A percentile compares a stretch with the other conserved stretches of the same genome.
Conservation (phyloP, 2,329 filamentous ascomycete species). For the Cercospora zeae-maydis region DNA sequence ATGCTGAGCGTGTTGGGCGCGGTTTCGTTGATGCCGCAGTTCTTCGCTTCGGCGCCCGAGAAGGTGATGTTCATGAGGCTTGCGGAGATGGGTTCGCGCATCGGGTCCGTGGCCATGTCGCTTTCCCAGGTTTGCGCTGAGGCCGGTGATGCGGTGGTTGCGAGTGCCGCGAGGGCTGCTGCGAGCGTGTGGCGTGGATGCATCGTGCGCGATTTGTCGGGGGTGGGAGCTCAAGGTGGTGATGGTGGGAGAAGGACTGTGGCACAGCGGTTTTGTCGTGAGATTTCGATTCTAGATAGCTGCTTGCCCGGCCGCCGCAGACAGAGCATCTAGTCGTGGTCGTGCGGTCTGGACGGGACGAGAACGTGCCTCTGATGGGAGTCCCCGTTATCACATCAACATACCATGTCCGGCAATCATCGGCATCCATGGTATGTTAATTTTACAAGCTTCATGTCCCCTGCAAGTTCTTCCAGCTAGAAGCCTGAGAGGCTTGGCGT, state of each 20-base stretch:
- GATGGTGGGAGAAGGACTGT: background rate
- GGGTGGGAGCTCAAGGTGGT: background rate
- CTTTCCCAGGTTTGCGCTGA: conserved; percentile 8
- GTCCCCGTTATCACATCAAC: background rate
- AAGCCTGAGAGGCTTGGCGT: background rate
- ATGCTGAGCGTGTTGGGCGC: conserved; percentile 51
- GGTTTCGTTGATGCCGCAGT: conserved; percentile 52
- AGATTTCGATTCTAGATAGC: background rate
- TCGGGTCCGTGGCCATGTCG: conserved; percentile 15
- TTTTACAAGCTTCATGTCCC: conserved; percentile 1
- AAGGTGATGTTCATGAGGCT: conserved; percentile 58
- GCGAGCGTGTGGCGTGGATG: background rate
- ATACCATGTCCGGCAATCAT: conserved; percentile 2
- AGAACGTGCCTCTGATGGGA: background rate
- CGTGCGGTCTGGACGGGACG: background rate
- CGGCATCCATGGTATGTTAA: background rate
- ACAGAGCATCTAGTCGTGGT: too few species aligned
- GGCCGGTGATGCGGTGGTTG: background rate
- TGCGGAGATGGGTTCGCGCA: conserved; percentile 9
- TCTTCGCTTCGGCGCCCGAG: conserved; percentile 47
- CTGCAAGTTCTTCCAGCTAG: background rate
- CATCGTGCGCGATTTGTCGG: background rate
- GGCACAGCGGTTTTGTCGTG: background rate
- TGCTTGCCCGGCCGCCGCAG: too few species aligned
- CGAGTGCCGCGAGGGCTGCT: background rate